A percentile compares a stretch with the other conserved stretches of the same genome.
phyloP scores from a whole-genome alignment of 2,329 filamentous ascomycete genomes.

The Sporothrix dimorphospora region DNA sequence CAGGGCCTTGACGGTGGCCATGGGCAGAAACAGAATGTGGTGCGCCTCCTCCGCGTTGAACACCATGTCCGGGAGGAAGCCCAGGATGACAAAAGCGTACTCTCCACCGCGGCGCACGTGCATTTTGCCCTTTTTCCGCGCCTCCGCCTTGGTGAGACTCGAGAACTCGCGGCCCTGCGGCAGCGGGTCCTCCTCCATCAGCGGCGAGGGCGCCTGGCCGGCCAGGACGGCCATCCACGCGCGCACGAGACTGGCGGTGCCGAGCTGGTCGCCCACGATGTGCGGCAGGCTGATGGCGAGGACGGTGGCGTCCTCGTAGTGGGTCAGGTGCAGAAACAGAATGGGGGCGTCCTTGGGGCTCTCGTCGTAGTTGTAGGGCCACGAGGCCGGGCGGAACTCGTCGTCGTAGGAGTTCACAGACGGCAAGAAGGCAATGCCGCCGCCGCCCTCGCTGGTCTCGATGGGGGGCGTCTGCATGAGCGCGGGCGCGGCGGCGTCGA shows the following conservation, averaged over 20 bases:
- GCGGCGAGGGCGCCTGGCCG: slow-evolving; percentile 8
- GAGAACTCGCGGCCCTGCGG: slow-evolving; percentile 16
- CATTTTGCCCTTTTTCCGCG: slow-evolving; percentile 1
- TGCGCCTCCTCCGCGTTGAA: not conserved
- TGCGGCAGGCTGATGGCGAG: slow-evolving; percentile 25
- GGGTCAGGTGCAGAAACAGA: slow-evolving; percentile 12
- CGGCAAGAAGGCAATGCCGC: slow-evolving; percentile 17
- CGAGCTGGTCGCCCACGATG: slow-evolving; percentile 25
- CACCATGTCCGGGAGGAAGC: slow-evolving; percentile 17
- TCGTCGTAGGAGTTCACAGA: not conserved
- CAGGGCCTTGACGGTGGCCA: slow-evolving; percentile 9
- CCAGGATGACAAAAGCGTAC: not conserved
- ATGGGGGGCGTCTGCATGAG: not conserved
- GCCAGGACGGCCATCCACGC: slow-evolving; percentile 21
- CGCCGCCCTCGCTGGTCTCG: not conserved
- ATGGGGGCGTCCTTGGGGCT: slow-evolving; percentile 18
- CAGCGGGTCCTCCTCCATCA: slow-evolving; percentile 25
- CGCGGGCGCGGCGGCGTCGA: not conserved
- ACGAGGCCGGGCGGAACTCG: slow-evolving; percentile 14
- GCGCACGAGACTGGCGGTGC: slow-evolving; percentile 6
- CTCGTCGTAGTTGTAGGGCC: slow-evolving; percentile 13
- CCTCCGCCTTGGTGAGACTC: not conserved
- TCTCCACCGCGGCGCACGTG: not conserved
- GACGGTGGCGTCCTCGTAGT: slow-evolving; percentile 20
- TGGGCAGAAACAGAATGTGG: slow-evolving; percentile 16